These are phyloP conservation scores for Calonectria pauciramosa DNA, from an alignment of 2,329 filamentous ascomycete genomes.

Conservation along the genomic window DNA sequence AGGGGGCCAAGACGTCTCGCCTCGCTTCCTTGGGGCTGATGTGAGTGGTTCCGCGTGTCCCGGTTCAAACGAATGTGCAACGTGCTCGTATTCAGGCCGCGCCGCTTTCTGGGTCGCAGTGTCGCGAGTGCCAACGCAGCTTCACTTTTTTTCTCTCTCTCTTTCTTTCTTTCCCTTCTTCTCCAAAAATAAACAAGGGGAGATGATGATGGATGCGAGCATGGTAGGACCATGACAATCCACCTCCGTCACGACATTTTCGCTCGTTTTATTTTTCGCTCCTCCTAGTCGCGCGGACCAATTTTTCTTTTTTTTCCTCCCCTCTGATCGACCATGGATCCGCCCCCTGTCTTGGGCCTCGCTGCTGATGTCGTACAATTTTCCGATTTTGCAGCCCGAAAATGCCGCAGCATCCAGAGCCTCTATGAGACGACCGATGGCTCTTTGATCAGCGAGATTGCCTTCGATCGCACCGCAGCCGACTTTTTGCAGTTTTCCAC, in stretches of 20 bases:
- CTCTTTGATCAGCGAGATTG: background rate
- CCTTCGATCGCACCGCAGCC: background rate
- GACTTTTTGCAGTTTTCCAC: background rate
- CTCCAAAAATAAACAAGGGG: background rate
- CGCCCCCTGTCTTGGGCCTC: constrained; percentile 5
- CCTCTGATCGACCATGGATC: background rate
- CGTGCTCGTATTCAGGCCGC: constrained; percentile 3
- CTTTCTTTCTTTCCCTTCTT: background rate
- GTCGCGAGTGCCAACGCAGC: background rate
- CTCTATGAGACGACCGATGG: background rate
- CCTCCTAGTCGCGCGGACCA: background rate
- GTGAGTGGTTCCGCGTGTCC: constrained; percentile 3
- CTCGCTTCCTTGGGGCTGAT: background rate
- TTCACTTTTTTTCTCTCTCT: background rate
- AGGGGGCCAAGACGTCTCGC: background rate
- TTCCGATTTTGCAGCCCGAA: background rate
- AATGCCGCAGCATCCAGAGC: constrained; percentile 3
- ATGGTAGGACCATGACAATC: background rate
- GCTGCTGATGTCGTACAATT: constrained; percentile 9
- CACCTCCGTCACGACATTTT: background rate
- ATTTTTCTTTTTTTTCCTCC: background rate
- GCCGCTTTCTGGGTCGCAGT: background rate
- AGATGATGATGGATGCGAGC: background rate
- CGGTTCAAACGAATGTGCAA: background rate
- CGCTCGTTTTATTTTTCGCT: background rate